Conservation (phyloP, 2,329 filamentous ascomycete species). For the Tolypocladium tropicale region DNA sequence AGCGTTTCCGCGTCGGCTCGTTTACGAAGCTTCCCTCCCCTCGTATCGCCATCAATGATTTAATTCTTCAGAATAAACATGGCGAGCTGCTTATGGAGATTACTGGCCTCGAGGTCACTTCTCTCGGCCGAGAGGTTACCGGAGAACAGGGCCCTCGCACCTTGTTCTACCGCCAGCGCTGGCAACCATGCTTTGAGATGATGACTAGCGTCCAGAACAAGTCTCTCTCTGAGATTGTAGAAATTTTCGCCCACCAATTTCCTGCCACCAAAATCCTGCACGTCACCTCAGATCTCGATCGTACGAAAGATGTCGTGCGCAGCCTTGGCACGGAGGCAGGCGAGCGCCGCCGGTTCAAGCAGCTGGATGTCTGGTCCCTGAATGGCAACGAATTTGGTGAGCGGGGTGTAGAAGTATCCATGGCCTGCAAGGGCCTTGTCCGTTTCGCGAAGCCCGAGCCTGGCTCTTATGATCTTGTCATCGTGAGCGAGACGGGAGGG, state of each 20-base stretch:
- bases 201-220: neutral
- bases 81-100: neutral
- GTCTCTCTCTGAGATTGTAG: neutral
- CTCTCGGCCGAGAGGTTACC: neutral
- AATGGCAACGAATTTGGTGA: neutral
- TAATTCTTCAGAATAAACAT: neutral
- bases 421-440: neutral
- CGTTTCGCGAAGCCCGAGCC: neutral
- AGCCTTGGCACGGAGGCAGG: neutral
- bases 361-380: neutral
- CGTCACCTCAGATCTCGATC: neutral
- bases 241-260: neutral
- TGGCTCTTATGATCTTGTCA: neutral
- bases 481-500: neutral
- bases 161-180: neutral
- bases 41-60: neutral
- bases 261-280: neutral
- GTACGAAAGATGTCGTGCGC: neutral
- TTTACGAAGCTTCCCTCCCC: neutral
- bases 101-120: neutral
- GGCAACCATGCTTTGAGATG: neutral
- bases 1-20: neutral
- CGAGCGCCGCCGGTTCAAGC: neutral
- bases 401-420: neutral
- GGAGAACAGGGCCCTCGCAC: neutral